Percentiles rank a stretch among this genome's conserved stretches.
Conservation (phyloP, 2,329 filamentous ascomycete genomes). For the Plectosphaerella plurivora region DNA sequence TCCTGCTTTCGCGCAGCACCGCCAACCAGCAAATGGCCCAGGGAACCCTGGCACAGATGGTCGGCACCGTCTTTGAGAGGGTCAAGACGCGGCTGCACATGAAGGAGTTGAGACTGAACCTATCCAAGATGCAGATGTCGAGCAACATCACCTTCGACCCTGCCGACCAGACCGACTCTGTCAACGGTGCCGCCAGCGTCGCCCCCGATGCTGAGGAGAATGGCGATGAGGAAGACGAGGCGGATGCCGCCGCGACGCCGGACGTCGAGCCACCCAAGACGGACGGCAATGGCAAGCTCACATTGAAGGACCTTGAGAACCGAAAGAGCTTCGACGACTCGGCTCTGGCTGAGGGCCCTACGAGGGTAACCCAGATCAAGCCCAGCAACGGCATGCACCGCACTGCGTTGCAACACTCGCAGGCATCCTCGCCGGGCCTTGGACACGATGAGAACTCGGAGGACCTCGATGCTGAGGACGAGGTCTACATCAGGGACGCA, state of each 20-base stretch:
- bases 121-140: slow-evolving; percentile 45
- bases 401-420: slow-evolving; percentile 50
- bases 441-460: slow-evolving; percentile 43
- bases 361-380: slow-evolving; percentile 61
- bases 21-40: slow-evolving; percentile 97
- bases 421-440: slow-evolving; percentile 38
- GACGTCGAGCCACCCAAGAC: slow-evolving; percentile 23
- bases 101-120: slow-evolving; percentile 72
- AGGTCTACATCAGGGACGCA: slow-evolving; percentile 94
- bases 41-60: slow-evolving; percentile 96
- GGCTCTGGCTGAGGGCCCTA: slow-evolving; percentile 61
- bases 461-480: slow-evolving; percentile 73
- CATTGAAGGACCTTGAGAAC: slow-evolving; percentile 62
- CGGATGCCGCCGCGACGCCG: slow-evolving; percentile 19
- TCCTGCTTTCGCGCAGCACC: slow-evolving; percentile 88
- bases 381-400: slow-evolving; percentile 33
- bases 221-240: slow-evolving; percentile 10
- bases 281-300: slow-evolving; percentile 49
- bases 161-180: slow-evolving; percentile 35
- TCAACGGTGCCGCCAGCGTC: slow-evolving; percentile 21
- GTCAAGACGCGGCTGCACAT: slow-evolving; percentile 82
- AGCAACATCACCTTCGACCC: slow-evolving; percentile 49
- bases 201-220: slow-evolving; percentile 4
- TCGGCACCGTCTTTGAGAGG: slow-evolving; percentile 94
- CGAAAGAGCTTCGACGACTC: slow-evolving; percentile 67